Evolutionary conservation across 192 early-diverging fungal species (phyloP).

Genomic region (Entomortierella chlamydospora): DNA sequence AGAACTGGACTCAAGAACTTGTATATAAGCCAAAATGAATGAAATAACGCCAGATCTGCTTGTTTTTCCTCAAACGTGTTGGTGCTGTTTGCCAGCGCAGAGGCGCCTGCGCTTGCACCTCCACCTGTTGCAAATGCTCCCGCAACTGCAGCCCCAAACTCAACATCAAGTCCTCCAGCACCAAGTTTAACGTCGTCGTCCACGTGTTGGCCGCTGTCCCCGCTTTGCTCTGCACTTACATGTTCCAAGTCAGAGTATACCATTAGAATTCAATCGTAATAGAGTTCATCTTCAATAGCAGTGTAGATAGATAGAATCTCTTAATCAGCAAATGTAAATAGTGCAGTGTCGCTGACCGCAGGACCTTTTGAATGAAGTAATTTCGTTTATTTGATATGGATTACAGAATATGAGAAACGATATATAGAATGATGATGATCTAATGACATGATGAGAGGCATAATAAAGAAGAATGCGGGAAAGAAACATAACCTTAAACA

Average conservation of each 20-base stretch:
- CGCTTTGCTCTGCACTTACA: slow-evolving; percentile 25
- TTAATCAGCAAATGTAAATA: not conserved
- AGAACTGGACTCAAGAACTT: no score
- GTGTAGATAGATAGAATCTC: no score
- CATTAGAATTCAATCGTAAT: not conserved
- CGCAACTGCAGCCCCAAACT: not conserved
- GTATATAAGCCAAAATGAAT: no score
- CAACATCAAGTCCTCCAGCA: slow-evolving; percentile 12
- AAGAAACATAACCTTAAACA: slow-evolving; percentile 13
- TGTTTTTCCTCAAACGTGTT: no score
- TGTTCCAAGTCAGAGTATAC: slow-evolving; percentile 9
- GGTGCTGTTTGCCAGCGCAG: no score
- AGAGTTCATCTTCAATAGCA: not conserved
- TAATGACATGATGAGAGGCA: not conserved
- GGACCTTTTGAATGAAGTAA: not conserved
- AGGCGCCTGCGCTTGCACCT: no score
- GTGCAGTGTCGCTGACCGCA: not conserved
- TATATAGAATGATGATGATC: not conserved
- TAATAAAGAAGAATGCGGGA: not conserved
- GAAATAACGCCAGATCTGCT: no score
- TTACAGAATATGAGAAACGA: slow-evolving; percentile 7
- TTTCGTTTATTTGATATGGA: not conserved
- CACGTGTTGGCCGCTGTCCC: slow-evolving; percentile 9
- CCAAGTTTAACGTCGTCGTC: not conserved
- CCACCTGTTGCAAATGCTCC: not conserved